Evolutionary conservation across 2,329 filamentous ascomycete genomes (phyloP).

Genomic region (Aspergillus costaricaensis): DNA sequence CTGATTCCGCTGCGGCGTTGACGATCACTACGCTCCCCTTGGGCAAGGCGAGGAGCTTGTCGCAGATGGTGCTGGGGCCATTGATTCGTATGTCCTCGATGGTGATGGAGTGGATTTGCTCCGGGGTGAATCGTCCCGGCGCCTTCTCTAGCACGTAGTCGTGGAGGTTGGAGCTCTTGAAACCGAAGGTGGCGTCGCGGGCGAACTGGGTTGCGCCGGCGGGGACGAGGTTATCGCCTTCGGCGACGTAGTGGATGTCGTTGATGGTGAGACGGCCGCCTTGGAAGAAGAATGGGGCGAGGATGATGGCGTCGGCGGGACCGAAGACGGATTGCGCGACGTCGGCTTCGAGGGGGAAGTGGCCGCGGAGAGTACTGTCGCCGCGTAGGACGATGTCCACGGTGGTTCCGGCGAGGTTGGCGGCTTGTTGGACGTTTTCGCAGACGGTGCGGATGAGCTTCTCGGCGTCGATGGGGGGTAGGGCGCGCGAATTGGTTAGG

Average conservation of each 20-base stretch:
- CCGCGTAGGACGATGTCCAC: constrained; percentile 61
- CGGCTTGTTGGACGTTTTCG: constrained; percentile 50
- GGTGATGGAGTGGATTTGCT: constrained; percentile 48
- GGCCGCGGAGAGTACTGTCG: constrained; percentile 59
- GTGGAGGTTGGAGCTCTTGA: constrained; percentile 54
- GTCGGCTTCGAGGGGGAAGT: constrained; percentile 59
- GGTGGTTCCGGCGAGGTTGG: constrained; percentile 37
- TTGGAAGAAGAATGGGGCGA: constrained; percentile 62
- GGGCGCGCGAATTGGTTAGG: constrained; percentile 60
- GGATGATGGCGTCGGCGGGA: constrained; percentile 54
- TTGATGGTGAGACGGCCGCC: constrained; percentile 60
- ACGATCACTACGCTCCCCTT: constrained; percentile 51
- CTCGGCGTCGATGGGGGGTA: constrained; percentile 53
- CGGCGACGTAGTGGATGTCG: constrained; percentile 61
- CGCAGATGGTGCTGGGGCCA: constrained; percentile 46
- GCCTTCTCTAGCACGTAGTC: constrained; percentile 60
- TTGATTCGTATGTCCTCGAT: constrained; percentile 53
- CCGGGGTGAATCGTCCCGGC: constrained; percentile 42
- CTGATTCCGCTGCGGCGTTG: constrained; percentile 56
- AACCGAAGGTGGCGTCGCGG: constrained; percentile 60
- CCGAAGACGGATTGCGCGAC: constrained; percentile 55
- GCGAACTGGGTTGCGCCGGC: constrained; percentile 59
- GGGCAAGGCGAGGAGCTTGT: constrained; percentile 42
- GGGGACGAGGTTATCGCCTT: constrained; percentile 52
- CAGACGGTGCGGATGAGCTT: constrained; percentile 55